These are phyloP conservation scores for Backusella morwellensis DNA, from an alignment of 192 early-diverging fungal genomes.

Conservation along the genomic window DNA sequence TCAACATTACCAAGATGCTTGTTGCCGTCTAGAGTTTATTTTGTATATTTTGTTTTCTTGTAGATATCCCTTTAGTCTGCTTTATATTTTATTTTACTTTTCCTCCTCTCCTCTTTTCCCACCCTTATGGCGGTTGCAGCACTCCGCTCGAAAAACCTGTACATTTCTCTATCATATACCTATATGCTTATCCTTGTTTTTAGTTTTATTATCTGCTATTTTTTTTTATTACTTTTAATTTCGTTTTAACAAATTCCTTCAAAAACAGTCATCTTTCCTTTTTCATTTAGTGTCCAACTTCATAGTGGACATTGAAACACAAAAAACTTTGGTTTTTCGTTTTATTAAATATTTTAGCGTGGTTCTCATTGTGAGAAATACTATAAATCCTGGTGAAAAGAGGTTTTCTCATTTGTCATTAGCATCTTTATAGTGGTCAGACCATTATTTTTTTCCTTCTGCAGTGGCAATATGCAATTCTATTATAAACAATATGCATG, in stretches of 20 bases:
- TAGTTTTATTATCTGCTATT: neutral
- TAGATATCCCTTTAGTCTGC: neutral
- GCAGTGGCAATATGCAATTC: neutral
- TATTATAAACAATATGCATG: neutral
- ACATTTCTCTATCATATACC: neutral
- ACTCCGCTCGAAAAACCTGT: neutral
- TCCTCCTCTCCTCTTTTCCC: neutral
- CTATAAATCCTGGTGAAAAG: neutral
- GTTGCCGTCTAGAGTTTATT: neutral
- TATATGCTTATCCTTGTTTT: neutral
- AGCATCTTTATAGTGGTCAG: neutral
- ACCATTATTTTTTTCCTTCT: neutral
- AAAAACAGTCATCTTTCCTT: neutral
- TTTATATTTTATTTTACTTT: neutral
- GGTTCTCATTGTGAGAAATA: neutral
- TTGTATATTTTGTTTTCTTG: constrained; percentile 4
- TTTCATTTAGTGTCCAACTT: neutral
- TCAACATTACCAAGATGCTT: neutral
- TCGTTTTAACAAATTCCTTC: neutral
- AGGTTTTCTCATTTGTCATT: neutral
- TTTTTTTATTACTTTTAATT: neutral
- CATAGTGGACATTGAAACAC: neutral
- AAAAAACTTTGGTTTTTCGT: neutral
- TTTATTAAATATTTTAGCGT: constrained; percentile 7
- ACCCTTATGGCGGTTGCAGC: neutral